These are phyloP conservation scores for Mycena epipterygia DNA, from an alignment of 768 basidiomycete species.

Conservation along the genomic window DNA sequence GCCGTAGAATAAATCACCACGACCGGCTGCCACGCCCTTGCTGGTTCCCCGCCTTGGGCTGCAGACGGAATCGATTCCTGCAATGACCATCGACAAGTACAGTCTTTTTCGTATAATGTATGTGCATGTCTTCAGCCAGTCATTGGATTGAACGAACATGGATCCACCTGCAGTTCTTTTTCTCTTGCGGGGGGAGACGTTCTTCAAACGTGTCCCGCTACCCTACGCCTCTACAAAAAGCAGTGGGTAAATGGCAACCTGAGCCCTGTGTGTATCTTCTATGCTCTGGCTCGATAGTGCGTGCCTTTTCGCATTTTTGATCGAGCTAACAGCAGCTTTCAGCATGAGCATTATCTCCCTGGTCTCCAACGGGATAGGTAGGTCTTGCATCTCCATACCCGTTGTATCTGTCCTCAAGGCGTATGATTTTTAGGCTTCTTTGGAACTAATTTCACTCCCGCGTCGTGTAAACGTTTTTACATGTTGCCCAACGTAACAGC, in stretches of 20 bases:
- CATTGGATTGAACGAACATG: not conserved
- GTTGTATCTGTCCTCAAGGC: not conserved
- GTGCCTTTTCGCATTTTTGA: not conserved
- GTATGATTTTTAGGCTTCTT: conserved; percentile 5
- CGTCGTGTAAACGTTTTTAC: conserved; percentile 10
- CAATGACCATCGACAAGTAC: conserved; percentile 27
- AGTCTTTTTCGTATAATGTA: conserved; percentile 32
- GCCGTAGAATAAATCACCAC: too few species aligned
- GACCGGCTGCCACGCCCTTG: too few species aligned
- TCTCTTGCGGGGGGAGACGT: conserved; percentile 22
- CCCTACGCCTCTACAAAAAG: conserved; percentile 12
- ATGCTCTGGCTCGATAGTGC: conserved; percentile 27
- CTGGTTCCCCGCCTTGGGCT: not conserved
- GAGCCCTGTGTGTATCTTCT: conserved; percentile 26
- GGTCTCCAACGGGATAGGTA: conserved; percentile 19
- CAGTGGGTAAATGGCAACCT: conserved; percentile 2
- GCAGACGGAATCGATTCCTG: not conserved
- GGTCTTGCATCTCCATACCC: not conserved
- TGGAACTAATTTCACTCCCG: conserved; percentile 2
- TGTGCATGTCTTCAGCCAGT: not conserved
- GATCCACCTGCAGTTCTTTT: conserved; percentile 7
- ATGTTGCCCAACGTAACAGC: conserved; percentile 29
- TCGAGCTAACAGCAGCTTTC: not conserved
- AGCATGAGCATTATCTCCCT: conserved; percentile 22
- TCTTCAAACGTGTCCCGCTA: conserved; percentile 22